These are phyloP conservation scores for Fusarium sp. DNA, from an alignment of 2,329 filamentous ascomycete genomes.

Conservation along the genomic window DNA sequence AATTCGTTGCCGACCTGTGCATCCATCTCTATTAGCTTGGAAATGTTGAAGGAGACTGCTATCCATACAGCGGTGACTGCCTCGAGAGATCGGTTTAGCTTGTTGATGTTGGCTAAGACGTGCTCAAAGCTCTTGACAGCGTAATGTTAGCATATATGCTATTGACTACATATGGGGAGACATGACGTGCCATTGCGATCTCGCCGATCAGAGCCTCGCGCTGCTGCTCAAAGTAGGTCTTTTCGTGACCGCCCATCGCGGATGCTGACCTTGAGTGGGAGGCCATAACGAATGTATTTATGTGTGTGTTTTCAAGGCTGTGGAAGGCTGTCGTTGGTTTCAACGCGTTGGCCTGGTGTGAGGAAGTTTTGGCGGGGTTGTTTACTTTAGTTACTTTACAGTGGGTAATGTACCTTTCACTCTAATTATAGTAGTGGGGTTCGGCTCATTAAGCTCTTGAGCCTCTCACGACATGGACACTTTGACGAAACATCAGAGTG, in stretches of 20 bases:
- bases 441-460: background rate
- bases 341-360: conserved; percentile 16
- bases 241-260: conserved; percentile 49
- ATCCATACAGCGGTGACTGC: conserved; percentile 81
- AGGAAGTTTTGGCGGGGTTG: conserved; percentile 26
- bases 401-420: background rate
- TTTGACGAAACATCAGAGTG: background rate
- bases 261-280: conserved; percentile 44
- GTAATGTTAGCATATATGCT: background rate
- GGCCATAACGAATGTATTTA: conserved; percentile 41
- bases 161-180: background rate
- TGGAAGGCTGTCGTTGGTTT: conserved; percentile 4
- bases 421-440: conserved; percentile 7
- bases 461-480: background rate
- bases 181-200: conserved; percentile 70
- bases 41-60: background rate
- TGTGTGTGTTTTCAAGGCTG: background rate
- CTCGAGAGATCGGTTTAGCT: conserved; percentile 90
- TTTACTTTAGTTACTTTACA: conserved; percentile 3
- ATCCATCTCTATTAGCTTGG: background rate
- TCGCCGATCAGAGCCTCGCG: conserved; percentile 76
- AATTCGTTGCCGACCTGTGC: conserved; percentile 91
- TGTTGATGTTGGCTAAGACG: conserved; percentile 95
- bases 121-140: conserved; percentile 77
- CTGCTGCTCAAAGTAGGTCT: conserved; percentile 80